Conservation (phyloP, 2,329 filamentous ascomycete genomes). For the Pseudogymnoascus sp. region DNA sequence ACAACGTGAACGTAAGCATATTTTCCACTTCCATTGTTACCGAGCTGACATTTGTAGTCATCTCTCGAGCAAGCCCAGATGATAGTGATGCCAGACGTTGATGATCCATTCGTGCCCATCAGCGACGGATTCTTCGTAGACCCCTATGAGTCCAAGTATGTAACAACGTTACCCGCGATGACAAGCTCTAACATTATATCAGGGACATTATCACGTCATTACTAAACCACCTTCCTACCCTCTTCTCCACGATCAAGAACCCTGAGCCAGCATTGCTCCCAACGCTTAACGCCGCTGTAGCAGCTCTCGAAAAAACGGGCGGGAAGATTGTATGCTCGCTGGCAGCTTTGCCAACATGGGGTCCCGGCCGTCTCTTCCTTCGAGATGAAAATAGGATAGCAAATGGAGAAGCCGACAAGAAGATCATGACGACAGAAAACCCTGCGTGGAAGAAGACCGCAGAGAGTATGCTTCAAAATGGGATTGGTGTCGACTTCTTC, state of each 20-base stretch:
- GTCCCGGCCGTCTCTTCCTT: slow-evolving; percentile 75
- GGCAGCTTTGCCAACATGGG: slow-evolving; percentile 82
- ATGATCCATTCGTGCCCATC: slow-evolving; percentile 90
- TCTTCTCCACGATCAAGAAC: slow-evolving; percentile 84
- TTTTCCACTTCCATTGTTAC: not conserved
- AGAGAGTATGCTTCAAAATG: slow-evolving; percentile 77
- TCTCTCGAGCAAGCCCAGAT: slow-evolving; percentile 84
- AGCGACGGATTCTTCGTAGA: slow-evolving; percentile 92
- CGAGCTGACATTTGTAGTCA: slow-evolving; percentile 40
- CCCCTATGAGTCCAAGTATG: slow-evolving; percentile 74
- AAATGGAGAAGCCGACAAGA: slow-evolving; percentile 83
- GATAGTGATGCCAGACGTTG: slow-evolving; percentile 96
- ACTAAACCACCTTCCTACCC: slow-evolving; percentile 70
- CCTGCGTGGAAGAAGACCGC: slow-evolving; percentile 79
- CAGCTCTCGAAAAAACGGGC: slow-evolving; percentile 77
- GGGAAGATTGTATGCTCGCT: slow-evolving; percentile 89
- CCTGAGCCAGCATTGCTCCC: slow-evolving; percentile 84
- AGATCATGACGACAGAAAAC: slow-evolving; percentile 84
- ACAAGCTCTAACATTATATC: not conserved
- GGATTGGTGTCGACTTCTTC: slow-evolving; percentile 90
- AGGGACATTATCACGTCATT: slow-evolving; percentile 76
- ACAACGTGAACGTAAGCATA: slow-evolving; percentile 73
- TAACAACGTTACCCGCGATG: slow-evolving; percentile 6
- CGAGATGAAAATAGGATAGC: slow-evolving; percentile 83
- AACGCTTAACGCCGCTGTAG: slow-evolving; percentile 71